These are phyloP conservation scores for Ballota nigra DNA, from an alignment of 257 asterid genomes.

Conservation along the genomic window DNA sequence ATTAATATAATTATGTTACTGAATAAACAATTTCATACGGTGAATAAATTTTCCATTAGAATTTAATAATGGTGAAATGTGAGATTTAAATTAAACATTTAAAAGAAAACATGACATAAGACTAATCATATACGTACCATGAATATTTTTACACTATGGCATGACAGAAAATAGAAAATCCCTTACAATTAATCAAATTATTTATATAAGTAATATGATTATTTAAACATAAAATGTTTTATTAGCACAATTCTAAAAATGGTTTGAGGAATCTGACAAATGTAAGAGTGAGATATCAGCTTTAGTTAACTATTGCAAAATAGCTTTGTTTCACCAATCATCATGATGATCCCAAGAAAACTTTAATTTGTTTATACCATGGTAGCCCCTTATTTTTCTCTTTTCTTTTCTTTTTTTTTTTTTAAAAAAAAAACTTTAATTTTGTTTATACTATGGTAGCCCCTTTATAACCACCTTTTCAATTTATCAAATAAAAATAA, in stretches of 20 bases:
- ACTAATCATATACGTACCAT: not conserved
- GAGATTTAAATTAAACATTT: too few relatives aligned
- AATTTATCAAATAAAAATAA: not conserved
- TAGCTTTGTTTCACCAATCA: slow-evolving; percentile 25
- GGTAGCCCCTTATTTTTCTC: not conserved
- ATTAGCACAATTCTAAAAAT: not conserved
- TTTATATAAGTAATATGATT: not conserved
- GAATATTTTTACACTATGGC: not conserved
- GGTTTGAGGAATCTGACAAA: slow-evolving; percentile 27
- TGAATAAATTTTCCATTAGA: too few relatives aligned
- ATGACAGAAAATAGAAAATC: not conserved
- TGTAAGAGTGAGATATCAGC: slow-evolving; percentile 22
- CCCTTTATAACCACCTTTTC: slow-evolving; percentile 24
- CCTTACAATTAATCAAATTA: not conserved
- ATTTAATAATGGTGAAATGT: too few relatives aligned
- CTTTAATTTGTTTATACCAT: slow-evolving; percentile 24
- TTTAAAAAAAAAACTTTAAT: not conserved
- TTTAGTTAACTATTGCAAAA: slow-evolving; percentile 24
- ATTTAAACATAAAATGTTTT: not conserved
- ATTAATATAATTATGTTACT: too few relatives aligned
- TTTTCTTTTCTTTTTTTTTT: too few relatives aligned
- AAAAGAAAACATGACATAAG: too few relatives aligned
- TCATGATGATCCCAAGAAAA: slow-evolving; percentile 42
- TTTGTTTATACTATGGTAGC: slow-evolving; percentile 19
- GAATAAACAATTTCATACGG: too few relatives aligned